Percentiles rank a stretch among this genome's conserved stretches.
Conservation (phyloP, 495 filamentous ascomycete species). For the Aspergillus homomorphus region DNA sequence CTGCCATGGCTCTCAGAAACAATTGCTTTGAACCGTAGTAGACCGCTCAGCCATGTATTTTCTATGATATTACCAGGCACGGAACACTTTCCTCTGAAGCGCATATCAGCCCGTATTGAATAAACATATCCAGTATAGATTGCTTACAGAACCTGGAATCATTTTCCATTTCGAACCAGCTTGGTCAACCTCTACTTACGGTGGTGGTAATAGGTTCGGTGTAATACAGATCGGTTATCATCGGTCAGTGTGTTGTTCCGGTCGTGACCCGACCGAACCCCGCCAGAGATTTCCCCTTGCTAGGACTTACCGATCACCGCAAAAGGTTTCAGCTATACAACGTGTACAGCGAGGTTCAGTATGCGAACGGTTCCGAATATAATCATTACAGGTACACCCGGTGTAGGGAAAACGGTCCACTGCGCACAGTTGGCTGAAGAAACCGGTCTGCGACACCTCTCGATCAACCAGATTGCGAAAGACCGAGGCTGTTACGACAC, state of each 20-base stretch:
- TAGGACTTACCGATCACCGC: constrained; percentile 1
- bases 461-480: constrained; percentile 89
- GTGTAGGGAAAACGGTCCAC: constrained; percentile 91
- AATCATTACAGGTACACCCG: constrained; percentile 92
- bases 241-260: neutral
- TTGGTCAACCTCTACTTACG: too few relatives aligned
- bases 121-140: too few relatives aligned
- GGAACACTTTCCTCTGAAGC: neutral
- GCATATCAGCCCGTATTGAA: too few relatives aligned
- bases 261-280: constrained; percentile 6
- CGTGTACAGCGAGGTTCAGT: constrained; percentile 16
- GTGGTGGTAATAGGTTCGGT: too few relatives aligned
- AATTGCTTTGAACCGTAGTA: neutral
- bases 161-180: too few relatives aligned
- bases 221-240: neutral
- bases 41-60: too few relatives aligned
- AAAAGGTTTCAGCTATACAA: neutral
- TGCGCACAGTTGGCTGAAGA: constrained; percentile 72
- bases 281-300: constrained; percentile 13
- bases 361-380: constrained; percentile 75
- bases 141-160: too few relatives aligned
- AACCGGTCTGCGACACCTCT: constrained; percentile 74
- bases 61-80: neutral
- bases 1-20: neutral
- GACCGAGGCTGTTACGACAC: constrained; percentile 77